Evolutionary conservation across 306 rosid genomes (phyloP).

Genomic region (Chamaecrista fasciculata): DNA sequence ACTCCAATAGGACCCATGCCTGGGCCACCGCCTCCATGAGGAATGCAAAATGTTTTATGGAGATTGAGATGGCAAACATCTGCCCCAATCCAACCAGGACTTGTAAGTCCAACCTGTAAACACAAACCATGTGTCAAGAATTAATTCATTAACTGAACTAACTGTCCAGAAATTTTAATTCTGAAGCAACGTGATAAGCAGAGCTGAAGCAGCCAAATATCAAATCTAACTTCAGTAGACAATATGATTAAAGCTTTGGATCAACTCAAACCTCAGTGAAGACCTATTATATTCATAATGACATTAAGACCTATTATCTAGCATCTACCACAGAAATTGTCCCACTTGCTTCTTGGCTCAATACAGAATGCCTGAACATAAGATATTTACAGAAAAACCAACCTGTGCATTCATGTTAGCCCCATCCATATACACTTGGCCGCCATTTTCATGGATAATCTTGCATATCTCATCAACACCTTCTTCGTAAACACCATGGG

Average conservation of each 20-base stretch:
- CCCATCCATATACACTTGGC: constrained; percentile 98
- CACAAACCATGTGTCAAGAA: constrained; percentile 12
- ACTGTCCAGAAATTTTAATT: no score
- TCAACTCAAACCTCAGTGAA: background rate
- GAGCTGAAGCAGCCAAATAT: constrained; percentile 19
- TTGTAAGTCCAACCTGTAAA: constrained; percentile 88
- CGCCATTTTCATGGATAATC: constrained; percentile 96
- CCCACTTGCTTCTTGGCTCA: background rate
- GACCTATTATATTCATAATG: background rate
- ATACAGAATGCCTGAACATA: background rate
- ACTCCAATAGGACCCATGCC: constrained; percentile 99
- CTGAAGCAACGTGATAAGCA: background rate
- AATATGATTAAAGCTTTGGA: constrained; percentile 3
- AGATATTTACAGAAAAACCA: constrained; percentile 26
- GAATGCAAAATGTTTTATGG: constrained; percentile 98
- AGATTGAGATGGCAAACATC: constrained; percentile 99
- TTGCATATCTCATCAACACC: constrained; percentile 93
- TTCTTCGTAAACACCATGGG: constrained; percentile 93
- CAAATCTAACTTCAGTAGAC: background rate
- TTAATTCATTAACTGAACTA: no score
- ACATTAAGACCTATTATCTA: no score
- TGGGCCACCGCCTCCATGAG: constrained; percentile 99
- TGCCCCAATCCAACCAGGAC: constrained; percentile 99
- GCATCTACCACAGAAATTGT: no score
- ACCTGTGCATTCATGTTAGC: constrained; percentile 99